Conservation (phyloP, 2,329 filamentous ascomycete species). For the Verticillium zaregamsianum region DNA sequence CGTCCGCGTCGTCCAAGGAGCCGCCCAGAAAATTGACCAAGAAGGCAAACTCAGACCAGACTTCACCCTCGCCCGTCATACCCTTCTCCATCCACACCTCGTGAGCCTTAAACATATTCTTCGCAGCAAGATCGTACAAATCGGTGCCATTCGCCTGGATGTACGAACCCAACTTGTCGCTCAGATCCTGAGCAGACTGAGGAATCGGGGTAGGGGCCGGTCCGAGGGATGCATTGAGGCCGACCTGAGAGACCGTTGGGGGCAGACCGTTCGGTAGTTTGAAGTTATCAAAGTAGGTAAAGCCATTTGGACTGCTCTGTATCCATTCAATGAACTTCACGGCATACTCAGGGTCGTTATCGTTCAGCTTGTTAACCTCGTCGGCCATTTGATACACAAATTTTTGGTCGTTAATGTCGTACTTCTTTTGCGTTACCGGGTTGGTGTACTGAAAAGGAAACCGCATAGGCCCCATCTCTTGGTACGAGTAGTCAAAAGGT, state of each 20-base stretch:
- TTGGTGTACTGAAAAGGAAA: slow-evolving; percentile 52
- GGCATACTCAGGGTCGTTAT: slow-evolving; percentile 38
- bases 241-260: slow-evolving; percentile 45
- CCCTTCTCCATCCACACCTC: slow-evolving; percentile 27
- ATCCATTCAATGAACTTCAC: slow-evolving; percentile 63
- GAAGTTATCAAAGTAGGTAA: slow-evolving; percentile 42
- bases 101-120: slow-evolving; percentile 41
- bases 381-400: slow-evolving; percentile 61
- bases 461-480: slow-evolving; percentile 64
- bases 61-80: slow-evolving; percentile 43
- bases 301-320: slow-evolving; percentile 50
- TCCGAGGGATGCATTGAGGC: slow-evolving; percentile 36
- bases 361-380: slow-evolving; percentile 56
- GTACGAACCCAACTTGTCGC: slow-evolving; percentile 29
- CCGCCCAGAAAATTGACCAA: slow-evolving; percentile 54
- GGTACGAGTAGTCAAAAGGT: slow-evolving; percentile 61
- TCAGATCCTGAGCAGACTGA: slow-evolving; percentile 19
- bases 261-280: slow-evolving; percentile 47
- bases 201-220: neutral
- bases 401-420: slow-evolving; percentile 57
- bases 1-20: slow-evolving; percentile 49
- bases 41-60: slow-evolving; percentile 63
- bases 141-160: slow-evolving; percentile 23
- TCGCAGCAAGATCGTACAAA: slow-evolving; percentile 31
- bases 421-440: slow-evolving; percentile 49